phyloP scores from a whole-genome alignment of 306 rosid genomes.

The Canavalia gladiata region DNA sequence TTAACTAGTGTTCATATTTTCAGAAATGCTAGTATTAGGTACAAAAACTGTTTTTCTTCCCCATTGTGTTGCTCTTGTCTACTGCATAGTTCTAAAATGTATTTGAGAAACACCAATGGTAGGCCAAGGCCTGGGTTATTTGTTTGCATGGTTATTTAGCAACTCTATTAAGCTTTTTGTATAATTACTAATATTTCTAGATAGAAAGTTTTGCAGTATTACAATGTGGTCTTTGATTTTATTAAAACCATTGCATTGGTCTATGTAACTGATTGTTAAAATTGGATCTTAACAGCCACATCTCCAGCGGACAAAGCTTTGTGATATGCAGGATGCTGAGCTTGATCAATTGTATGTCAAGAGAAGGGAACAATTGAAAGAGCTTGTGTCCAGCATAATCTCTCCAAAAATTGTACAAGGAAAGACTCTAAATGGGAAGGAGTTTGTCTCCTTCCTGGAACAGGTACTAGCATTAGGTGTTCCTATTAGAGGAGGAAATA shows the following conservation, averaged over 20 bases:
- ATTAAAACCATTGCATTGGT: not conserved
- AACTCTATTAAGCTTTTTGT: slow-evolving; percentile 4
- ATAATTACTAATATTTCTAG: slow-evolving; percentile 3
- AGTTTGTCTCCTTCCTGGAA: slow-evolving; percentile 83
- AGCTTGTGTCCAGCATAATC: slow-evolving; percentile 78
- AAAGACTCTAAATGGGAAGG: slow-evolving; percentile 78
- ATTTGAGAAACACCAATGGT: slow-evolving; percentile 22
- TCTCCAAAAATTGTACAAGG: slow-evolving; percentile 95
- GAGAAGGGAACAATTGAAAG: slow-evolving; percentile 83
- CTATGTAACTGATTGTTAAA: slow-evolving; percentile 30
- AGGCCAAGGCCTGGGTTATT: not conserved
- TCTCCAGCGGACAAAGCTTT: slow-evolving; percentile 92
- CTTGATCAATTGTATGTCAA: slow-evolving; percentile 80
- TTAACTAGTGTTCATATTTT: not conserved
- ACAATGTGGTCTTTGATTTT: slow-evolving; percentile 17
- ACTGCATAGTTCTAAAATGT: slow-evolving; percentile 25
- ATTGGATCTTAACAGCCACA: slow-evolving; percentile 81
- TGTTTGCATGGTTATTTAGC: slow-evolving; percentile 20
- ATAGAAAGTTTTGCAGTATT: slow-evolving; percentile 2
- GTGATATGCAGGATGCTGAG: slow-evolving; percentile 91
- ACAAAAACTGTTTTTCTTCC: not conserved
- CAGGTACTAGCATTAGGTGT: slow-evolving; percentile 67
- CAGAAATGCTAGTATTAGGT: not conserved
- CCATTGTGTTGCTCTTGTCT: not conserved
- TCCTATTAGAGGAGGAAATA: slow-evolving; percentile 10